Base-by-base conservation (phyloP, 78 protist genomes). In the Chrysochromulina parva region DNA sequence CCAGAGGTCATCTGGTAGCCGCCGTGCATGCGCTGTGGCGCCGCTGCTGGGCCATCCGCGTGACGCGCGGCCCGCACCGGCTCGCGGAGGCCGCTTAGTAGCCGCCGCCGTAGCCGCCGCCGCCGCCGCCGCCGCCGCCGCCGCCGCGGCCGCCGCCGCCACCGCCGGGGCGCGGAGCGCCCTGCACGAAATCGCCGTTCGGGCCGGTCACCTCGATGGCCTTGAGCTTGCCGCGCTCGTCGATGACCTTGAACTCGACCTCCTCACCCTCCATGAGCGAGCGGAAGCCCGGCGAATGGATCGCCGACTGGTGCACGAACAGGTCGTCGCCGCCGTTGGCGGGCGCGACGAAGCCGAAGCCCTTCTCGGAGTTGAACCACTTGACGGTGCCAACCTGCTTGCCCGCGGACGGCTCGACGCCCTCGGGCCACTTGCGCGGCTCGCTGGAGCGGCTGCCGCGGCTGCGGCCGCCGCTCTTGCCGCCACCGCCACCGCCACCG, bases 271-370 rank as follows among this genome's bases (percentile, higher is more conserved):
- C 90, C 78, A n/a, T 87, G 50, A 87, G 80, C 26, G 90, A 58
- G 74, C 90, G 66, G 74, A 60, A 87, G 59, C 90, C 90, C 3
- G 26, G 53, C n/a, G 90, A 71, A 20, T 58, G 13, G 90, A 87
- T 87, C 0, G 14, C 90, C 54, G 85, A 69, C 53, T 87, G 90
- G 74, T 87, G 90, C 50, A 87, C 90, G 20, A 87, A 87, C 47
- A 87, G 26, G 74, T 87, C 90, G 24, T 87, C 90, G 52, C 58
- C 80, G 10, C 90, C 90, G 2, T 10, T 53, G n/a, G 3, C 22
- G 24, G 90, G 90, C 26, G 58, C 50, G 80, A 87, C n/a, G 90
- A 87, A 87, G 54, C 90, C 90, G 65, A 54, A 87, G 13, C 90
- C 90, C 71, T 87, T 87, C n/a, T 87, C 90, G 26, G 48, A 1